These are phyloP conservation scores for Hymenochaete sp. DNA, from an alignment of 1,284 basidiomycete species.

Conservation along the genomic window DNA sequence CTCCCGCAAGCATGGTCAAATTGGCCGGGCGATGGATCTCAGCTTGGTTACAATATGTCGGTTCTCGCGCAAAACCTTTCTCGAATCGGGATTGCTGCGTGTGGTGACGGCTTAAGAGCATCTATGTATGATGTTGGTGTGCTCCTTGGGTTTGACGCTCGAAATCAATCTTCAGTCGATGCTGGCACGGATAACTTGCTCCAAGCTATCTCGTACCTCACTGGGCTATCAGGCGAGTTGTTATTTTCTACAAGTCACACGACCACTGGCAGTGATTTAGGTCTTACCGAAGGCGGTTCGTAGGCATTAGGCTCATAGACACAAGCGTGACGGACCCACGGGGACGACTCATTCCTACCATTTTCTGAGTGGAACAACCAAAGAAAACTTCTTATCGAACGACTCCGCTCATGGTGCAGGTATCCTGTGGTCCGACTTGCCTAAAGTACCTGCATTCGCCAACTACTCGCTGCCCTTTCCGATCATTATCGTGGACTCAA, in stretches of 20 bases:
- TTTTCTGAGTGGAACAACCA: slow-evolving; percentile 32
- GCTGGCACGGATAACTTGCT: slow-evolving; percentile 42
- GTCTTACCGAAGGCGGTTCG: slow-evolving; percentile 28
- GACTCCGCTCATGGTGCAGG: slow-evolving; percentile 30
- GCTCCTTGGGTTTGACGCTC: slow-evolving; percentile 39
- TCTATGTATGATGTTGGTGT: slow-evolving; percentile 43
- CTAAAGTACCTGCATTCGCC: slow-evolving; percentile 26
- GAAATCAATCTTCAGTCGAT: slow-evolving; percentile 34
- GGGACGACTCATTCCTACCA: slow-evolving; percentile 31
- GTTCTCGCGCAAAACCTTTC: slow-evolving; percentile 35
- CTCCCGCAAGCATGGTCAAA: slow-evolving; percentile 43
- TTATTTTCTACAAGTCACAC: slow-evolving; percentile 23
- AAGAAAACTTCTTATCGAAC: slow-evolving; percentile 30
- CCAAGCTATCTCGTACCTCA: slow-evolving; percentile 37
- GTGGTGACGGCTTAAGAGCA: slow-evolving; percentile 41
- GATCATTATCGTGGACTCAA: slow-evolving; percentile 28
- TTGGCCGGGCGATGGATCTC: slow-evolving; percentile 47
- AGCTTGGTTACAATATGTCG: slow-evolving; percentile 42
- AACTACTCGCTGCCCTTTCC: slow-evolving; percentile 32
- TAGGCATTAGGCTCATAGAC: slow-evolving; percentile 18
- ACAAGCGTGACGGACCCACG: slow-evolving; percentile 27
- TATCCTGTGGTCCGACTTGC: slow-evolving; percentile 28
- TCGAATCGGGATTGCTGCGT: slow-evolving; percentile 36
- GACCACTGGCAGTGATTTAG: slow-evolving; percentile 26
- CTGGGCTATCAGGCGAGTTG: slow-evolving; percentile 37